A percentile compares a stretch with the other conserved stretches of the same genome.
Evolutionary conservation across 345 rosid genomes (phyloP).

Genomic region (Brassica rapa): DNA sequence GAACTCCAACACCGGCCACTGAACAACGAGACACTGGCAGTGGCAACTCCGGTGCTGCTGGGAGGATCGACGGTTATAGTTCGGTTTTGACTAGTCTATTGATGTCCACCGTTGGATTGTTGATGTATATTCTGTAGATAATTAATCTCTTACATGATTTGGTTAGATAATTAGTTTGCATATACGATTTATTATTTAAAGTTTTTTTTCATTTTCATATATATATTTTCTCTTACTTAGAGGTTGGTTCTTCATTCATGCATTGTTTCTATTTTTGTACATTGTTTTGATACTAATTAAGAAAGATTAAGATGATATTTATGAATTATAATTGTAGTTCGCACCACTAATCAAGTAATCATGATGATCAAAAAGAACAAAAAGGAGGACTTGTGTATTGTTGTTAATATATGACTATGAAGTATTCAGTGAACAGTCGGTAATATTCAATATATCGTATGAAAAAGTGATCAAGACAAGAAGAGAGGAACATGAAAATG

Average conservation of each 20-base stretch:
- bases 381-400: neutral
- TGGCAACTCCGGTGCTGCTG: slow-evolving; percentile 36
- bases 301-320: neutral
- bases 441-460: neutral
- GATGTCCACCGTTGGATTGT: slow-evolving; percentile 44
- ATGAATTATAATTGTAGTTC: neutral
- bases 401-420: neutral
- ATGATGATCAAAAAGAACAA: neutral
- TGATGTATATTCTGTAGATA: slow-evolving; percentile 27
- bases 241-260: neutral
- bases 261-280: neutral
- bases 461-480: neutral
- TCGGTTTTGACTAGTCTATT: slow-evolving; percentile 36
- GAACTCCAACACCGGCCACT: slow-evolving; percentile 33
- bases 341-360: neutral
- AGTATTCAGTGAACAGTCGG: neutral
- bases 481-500: neutral
- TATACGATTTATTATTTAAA: neutral
- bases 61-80: slow-evolving; percentile 7
- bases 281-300: neutral
- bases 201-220: neutral
- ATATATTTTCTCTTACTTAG: neutral
- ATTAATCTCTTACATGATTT: neutral
- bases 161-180: neutral
- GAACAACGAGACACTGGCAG: slow-evolving; percentile 54